Base-by-base conservation (phyloP, 106 monocot species). In the Acanthochlamys bracteata region DNA sequence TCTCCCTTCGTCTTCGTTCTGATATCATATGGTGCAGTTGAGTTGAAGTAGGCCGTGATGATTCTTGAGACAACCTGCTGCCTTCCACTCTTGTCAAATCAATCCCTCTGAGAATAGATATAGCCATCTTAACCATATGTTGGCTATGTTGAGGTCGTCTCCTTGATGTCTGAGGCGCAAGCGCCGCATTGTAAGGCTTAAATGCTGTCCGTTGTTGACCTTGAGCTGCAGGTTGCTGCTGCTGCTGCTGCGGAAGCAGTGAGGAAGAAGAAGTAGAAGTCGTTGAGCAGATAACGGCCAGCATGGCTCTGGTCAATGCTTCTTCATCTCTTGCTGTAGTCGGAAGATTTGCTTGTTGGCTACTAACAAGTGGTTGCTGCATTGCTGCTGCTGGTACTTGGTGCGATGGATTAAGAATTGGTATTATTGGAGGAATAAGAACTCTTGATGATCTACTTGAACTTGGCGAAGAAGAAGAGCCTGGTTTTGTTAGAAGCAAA, bases 1-100 rank as follows among this genome's bases (percentile, higher is more conserved):
- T 87, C 75, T 84, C 80, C 3, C 95, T 66, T 2, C 95, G 69
- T 46, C 74, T 87, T n/a, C 95, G 79, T 68, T 95, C 95, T 1
- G 90, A 82, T 43, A 95, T 82, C 75, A 84, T 74, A 68, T 92
- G 96, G 15, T 88, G 84, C 69, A 79, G 47, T 70, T 98, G 95
- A 60, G 73, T 82, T 22, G 42, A 66, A 2, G 72, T 74, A 1
- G 76, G 46, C 20, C 22, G 57, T 4, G 62, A 0, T 4, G 62
- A 0, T 33, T 58, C 61, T 19, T 62, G 55, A 23, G 8, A 33
- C 33, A 33, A n/a, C 40, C 15, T 12, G 0, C 15, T 12, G 0
- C 42, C 20, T 43, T 25, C 43, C 4, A 16, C 10, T 22, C 47
- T 68, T 54, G 47, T 67, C 46, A 24, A 14, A 56, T 68, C 23